Evolutionary conservation across 2,329 filamentous ascomycete species (phyloP).

Genomic region (Ceratocystis destructans): DNA sequence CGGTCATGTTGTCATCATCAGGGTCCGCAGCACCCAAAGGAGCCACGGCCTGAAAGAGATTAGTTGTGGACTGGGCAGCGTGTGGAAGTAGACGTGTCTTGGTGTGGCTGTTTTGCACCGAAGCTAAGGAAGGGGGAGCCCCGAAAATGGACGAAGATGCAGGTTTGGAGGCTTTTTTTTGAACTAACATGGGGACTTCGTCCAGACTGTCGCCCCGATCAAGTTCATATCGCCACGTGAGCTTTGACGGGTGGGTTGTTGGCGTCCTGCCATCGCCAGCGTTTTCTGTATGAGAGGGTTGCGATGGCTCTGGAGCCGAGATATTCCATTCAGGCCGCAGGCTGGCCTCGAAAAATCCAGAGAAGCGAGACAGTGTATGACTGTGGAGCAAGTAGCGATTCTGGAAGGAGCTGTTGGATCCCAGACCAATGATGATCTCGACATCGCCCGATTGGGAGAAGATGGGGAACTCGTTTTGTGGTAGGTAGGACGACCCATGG

Average conservation of each 20-base stretch:
- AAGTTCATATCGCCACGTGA: slow-evolving; percentile 74
- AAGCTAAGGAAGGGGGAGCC: background rate
- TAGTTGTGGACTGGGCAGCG: slow-evolving; percentile 27
- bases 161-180: slow-evolving; percentile 43
- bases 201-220: slow-evolving; percentile 59
- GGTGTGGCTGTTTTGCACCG: background rate
- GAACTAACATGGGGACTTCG: slow-evolving; percentile 77
- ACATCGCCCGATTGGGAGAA: slow-evolving; percentile 87
- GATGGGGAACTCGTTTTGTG: slow-evolving; percentile 83
- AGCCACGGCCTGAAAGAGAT: slow-evolving; percentile 78
- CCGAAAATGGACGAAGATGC: slow-evolving; percentile 30
- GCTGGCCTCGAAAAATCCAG: slow-evolving; percentile 83
- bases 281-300: background rate
- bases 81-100: background rate
- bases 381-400: slow-evolving; percentile 78
- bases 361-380: slow-evolving; percentile 77
- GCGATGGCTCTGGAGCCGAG: slow-evolving; percentile 22
- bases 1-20: slow-evolving; percentile 26
- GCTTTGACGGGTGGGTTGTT: background rate
- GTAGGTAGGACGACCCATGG: slow-evolving; percentile 52
- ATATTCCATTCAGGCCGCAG: slow-evolving; percentile 66
- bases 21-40: slow-evolving; percentile 26
- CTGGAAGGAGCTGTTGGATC: slow-evolving; percentile 43
- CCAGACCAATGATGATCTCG: slow-evolving; percentile 64
- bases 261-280: background rate